These are phyloP conservation scores for Pseudonectria buxi DNA, from an alignment of 2,329 filamentous ascomycete genomes.

Conservation along the genomic window DNA sequence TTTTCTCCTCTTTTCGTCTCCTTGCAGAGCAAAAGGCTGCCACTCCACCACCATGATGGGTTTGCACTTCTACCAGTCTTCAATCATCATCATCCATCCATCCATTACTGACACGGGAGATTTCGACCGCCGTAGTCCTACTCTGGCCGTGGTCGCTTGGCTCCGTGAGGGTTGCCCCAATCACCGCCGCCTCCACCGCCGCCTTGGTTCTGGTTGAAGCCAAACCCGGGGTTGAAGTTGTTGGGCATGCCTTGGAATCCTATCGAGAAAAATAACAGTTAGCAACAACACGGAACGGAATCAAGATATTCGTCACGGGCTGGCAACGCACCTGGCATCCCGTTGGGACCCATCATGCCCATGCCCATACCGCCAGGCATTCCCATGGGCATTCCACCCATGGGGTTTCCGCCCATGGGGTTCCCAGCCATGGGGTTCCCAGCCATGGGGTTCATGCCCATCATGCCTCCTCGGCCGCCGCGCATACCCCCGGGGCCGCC, in stretches of 20 bases:
- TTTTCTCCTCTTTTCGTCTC: too few species aligned
- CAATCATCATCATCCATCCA: neutral
- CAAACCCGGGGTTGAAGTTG: conserved; percentile 66
- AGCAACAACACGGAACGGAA: conserved; percentile 8
- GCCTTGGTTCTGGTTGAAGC: conserved; percentile 50
- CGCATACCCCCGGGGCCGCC: conserved; percentile 39
- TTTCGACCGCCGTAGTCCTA: conserved; percentile 23
- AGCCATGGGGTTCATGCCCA: conserved; percentile 41
- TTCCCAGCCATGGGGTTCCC: conserved; percentile 47
- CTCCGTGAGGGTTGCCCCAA: conserved; percentile 74
- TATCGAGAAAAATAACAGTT: conserved; percentile 16
- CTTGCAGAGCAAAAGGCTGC: conserved; percentile 1
- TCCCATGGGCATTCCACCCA: conserved; percentile 45
- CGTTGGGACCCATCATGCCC: conserved; percentile 47
- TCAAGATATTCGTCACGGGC: neutral
- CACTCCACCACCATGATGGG: neutral
- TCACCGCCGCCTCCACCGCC: conserved; percentile 43
- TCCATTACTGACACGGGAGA: neutral
- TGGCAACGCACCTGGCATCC: conserved; percentile 29
- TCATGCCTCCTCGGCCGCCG: conserved; percentile 39
- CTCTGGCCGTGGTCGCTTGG: conserved; percentile 72
- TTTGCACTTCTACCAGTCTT: neutral
- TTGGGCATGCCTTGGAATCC: conserved; percentile 64
- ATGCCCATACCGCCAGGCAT: conserved; percentile 54
- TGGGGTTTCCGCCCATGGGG: conserved; percentile 41